These are phyloP conservation scores for Rosellinia necatrix DNA, from an alignment of 2,329 filamentous ascomycete species.

Conservation along the genomic window DNA sequence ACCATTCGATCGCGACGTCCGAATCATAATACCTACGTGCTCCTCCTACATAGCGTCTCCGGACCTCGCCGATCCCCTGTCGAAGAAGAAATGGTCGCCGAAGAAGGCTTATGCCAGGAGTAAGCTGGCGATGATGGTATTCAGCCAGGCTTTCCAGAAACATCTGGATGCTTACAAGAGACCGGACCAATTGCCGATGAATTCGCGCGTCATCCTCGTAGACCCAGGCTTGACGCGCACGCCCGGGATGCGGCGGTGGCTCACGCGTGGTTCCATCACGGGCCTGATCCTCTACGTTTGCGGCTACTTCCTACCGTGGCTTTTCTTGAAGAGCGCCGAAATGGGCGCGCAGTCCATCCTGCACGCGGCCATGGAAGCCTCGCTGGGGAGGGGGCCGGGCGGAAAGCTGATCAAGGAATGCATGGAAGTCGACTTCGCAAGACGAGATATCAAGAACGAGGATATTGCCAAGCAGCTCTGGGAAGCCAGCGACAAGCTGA, in stretches of 20 bases:
- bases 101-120: slow-evolving; percentile 65
- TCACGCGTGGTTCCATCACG: slow-evolving; percentile 82
- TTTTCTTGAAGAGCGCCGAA: slow-evolving; percentile 82
- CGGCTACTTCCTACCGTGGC: slow-evolving; percentile 81
- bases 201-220: slow-evolving; percentile 80
- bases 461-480: slow-evolving; percentile 82
- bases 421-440: slow-evolving; percentile 71
- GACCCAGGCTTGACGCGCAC: slow-evolving; percentile 87
- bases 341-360: slow-evolving; percentile 88
- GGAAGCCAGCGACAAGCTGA: slow-evolving; percentile 84
- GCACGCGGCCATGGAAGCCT: slow-evolving; percentile 81
- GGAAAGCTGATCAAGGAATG: slow-evolving; percentile 89
- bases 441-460: slow-evolving; percentile 78
- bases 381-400: slow-evolving; percentile 66
- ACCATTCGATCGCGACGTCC: slow-evolving; percentile 90
- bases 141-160: slow-evolving; percentile 89
- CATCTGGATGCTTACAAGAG: slow-evolving; percentile 84
- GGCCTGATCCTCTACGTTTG: slow-evolving; percentile 78
- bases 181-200: slow-evolving; percentile 81
- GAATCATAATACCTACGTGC: slow-evolving; percentile 85
- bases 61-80: slow-evolving; percentile 60
- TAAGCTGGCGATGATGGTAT: slow-evolving; percentile 83
- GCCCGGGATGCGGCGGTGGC: slow-evolving; percentile 83
- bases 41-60: slow-evolving; percentile 83
- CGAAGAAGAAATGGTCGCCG: slow-evolving; percentile 58